A percentile compares a stretch with the other conserved stretches of the same genome.
phyloP scores from a whole-genome alignment of 306 rosid species.

The Quercus suber region DNA sequence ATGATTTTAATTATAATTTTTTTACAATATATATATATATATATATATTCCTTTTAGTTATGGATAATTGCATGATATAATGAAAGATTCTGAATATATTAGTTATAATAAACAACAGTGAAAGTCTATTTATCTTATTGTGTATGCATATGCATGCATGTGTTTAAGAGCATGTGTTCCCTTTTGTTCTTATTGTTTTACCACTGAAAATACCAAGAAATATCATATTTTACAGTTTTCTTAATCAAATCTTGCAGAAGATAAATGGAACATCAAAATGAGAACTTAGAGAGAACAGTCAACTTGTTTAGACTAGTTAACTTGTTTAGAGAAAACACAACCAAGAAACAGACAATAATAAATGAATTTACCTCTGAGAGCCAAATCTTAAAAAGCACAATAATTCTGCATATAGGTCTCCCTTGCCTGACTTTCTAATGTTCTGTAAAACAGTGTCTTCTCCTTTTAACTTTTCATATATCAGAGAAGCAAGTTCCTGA shows the following conservation, averaged over 20 bases:
- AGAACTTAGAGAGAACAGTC: not conserved
- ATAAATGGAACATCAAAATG: not conserved
- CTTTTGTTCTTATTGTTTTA: not conserved
- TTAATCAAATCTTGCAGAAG: not conserved
- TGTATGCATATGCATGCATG: too few species aligned
- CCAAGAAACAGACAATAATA: constrained; percentile 1
- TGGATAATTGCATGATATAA: too few species aligned
- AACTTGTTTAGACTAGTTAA: not conserved
- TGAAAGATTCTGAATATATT: too few species aligned
- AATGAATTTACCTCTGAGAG: constrained; percentile 58
- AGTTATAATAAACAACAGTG: too few species aligned
- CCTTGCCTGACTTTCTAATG: constrained; percentile 86
- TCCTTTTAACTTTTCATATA: constrained; percentile 59
- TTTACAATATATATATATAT: too few species aligned
- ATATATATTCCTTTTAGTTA: too few species aligned
- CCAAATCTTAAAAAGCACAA: constrained; percentile 75
- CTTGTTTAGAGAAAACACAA: not conserved
- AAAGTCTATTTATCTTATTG: too few species aligned
- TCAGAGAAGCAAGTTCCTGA: constrained; percentile 58
- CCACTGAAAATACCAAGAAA: not conserved
- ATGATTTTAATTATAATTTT: too few species aligned
- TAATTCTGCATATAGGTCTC: constrained; percentile 80
- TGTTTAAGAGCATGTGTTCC: too few species aligned
- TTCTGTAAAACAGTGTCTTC: constrained; percentile 54
- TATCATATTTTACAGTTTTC: not conserved